These are phyloP conservation scores for Pythium volutum DNA, from an alignment of 352 stramenopile genomes.

Conservation along the genomic window DNA sequence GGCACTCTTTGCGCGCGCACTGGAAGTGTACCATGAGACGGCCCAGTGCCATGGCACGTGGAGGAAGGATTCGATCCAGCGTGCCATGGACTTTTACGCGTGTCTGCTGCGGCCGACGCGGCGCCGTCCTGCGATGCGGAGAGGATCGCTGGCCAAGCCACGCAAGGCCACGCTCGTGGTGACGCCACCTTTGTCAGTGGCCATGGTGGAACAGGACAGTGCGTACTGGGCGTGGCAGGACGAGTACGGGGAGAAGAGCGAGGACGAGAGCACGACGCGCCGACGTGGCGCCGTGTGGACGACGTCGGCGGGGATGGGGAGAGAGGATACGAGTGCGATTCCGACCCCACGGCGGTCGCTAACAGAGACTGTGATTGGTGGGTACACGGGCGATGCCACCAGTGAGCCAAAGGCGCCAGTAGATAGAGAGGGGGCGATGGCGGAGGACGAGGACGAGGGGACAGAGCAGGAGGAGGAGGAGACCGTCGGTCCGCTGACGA, in stretches of 20 bases:
- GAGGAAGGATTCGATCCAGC: constrained; percentile 40
- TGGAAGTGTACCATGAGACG: constrained; percentile 46
- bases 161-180: constrained; percentile 8
- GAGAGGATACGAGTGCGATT: not conserved
- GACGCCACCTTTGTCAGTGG: not conserved
- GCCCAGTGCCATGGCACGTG: constrained; percentile 34
- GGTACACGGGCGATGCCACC: not conserved
- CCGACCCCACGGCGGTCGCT: not conserved
- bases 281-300: constrained; percentile 8
- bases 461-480: not conserved
- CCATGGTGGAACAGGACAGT: not conserved
- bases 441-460: not conserved
- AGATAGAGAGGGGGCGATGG: not conserved
- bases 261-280: not conserved
- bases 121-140: constrained; percentile 28
- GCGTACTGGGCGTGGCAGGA: constrained; percentile 7
- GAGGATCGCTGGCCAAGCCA: not conserved
- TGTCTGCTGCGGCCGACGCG: constrained; percentile 26
- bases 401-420: not conserved
- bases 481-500: constrained; percentile 2
- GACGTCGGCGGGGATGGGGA: not conserved
- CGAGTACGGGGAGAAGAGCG: not conserved
- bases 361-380: constrained; percentile 9
- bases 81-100: constrained; percentile 56
- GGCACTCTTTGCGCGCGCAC: constrained; percentile 36